Conservation (phyloP, 345 rosid genomes). For the Gossypium rotundifolium region DNA sequence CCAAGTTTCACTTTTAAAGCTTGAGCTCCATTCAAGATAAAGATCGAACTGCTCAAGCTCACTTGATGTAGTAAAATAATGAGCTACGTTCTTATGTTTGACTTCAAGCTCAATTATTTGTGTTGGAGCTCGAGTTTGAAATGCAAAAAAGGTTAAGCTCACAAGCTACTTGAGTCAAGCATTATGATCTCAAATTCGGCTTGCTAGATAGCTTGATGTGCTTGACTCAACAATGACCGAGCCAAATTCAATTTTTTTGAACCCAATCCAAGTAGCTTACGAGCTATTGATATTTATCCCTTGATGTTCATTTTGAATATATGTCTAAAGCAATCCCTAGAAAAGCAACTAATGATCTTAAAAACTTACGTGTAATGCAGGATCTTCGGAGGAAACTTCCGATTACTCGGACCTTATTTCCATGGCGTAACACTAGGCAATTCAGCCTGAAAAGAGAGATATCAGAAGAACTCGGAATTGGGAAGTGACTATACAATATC, state of each 20-base stretch:
- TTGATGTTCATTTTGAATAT: not conserved
- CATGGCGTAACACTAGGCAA: constrained; percentile 86
- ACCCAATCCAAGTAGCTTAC: not conserved
- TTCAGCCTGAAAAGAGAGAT: constrained; percentile 92
- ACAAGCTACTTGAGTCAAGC: not conserved
- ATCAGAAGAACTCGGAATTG: constrained; percentile 77
- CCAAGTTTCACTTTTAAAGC: not conserved
- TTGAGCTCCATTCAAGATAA: not conserved
- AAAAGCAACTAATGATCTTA: not conserved
- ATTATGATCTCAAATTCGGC: not conserved
- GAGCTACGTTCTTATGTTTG: not conserved
- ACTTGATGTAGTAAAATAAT: not conserved
- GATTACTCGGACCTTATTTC: constrained; percentile 84
- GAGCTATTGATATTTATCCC: not conserved
- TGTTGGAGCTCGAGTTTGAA: not conserved
- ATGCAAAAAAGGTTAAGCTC: not conserved
- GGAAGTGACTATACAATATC: constrained; percentile 32
- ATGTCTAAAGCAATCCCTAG: not conserved
- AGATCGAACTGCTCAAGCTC: too few relatives aligned
- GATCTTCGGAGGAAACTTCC: constrained; percentile 98
- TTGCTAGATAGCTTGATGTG: not conserved
- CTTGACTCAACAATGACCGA: not conserved
- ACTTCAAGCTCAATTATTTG: not conserved
- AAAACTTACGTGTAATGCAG: constrained; percentile 28
- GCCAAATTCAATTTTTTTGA: not conserved